Evolutionary conservation across 1,139 yeast species (phyloP), one percentile per base, ranked within the genome.

Genomic region (Diutina mesorugosa): DNA sequence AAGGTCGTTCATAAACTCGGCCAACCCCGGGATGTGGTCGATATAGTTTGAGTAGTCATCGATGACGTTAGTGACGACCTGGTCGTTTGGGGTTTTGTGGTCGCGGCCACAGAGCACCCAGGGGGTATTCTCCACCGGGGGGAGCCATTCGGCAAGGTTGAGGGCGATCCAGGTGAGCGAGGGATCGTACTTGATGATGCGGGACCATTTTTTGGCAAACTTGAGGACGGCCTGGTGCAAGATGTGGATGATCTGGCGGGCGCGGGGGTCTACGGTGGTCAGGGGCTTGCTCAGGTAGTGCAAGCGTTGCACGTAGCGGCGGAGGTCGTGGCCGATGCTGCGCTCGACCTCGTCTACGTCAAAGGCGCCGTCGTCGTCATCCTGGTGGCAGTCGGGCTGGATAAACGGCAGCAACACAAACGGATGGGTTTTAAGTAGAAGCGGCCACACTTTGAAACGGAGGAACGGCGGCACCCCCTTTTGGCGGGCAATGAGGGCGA

Each of bases 101-200:
- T 74, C 79, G 58, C 79, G 68, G 2, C 80, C 80, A 26, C 71
- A 69, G 55, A 76, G 65, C 6, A 76, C 79, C 76, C 74, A 74
- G 1, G 73, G 68, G 16, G 79, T 73, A 35, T 72, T 68, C 3
- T 73, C 72, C 41, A 76, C 67, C 3, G 90, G 88, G 7, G 96
- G 95, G 46, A 86, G 79, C 96, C 96, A 90, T 67, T 90, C 96
- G 1, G 96, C 95, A 56, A 91, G 72, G 9, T 90, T 90, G 53
- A 89, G 72, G 0, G 96, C 97, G 28, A 88, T 81, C 96, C 97
- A 90, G 1, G 93, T 78, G 65, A 90, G 75, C 0, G 95, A 90
- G 55, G 85, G 79, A 67, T 89, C 95, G 67, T 90, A 91, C 60
- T 85, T 85, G 58, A 88, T 79, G 59, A 85, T 77, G 51, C 78